phyloP scores from a whole-genome alignment of 805 yeast genomes.

The Candida lessepsii region DNA sequence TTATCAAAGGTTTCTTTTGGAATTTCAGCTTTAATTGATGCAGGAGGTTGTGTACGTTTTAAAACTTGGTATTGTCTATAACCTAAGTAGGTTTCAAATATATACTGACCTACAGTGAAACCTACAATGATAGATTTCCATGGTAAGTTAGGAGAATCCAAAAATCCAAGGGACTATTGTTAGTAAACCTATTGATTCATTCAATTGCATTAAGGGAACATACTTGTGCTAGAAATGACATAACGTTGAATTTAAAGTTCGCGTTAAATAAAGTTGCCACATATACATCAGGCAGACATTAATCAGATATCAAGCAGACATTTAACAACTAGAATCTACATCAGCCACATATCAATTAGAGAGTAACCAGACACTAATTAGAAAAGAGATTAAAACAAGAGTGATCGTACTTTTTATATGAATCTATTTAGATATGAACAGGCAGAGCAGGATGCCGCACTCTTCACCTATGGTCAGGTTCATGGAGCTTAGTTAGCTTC shows the following conservation, averaged over 20 bases:
- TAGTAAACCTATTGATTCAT: too few relatives aligned
- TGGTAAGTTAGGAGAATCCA: slow-evolving; percentile 68
- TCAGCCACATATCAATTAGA: too few relatives aligned
- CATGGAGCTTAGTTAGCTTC: slow-evolving; percentile 48
- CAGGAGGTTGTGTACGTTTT: slow-evolving; percentile 57
- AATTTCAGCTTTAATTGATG: slow-evolving; percentile 63
- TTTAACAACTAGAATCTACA: too few relatives aligned
- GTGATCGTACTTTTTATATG: slow-evolving; percentile 9
- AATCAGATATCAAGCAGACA: too few relatives aligned
- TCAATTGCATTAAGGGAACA: slow-evolving; percentile 4
- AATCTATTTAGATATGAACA: slow-evolving; percentile 8
- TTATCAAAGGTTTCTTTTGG: slow-evolving; percentile 71
- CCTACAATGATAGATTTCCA: slow-evolving; percentile 81
- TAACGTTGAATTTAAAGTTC: neutral
- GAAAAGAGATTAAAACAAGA: neutral
- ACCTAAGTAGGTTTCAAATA: slow-evolving; percentile 71
- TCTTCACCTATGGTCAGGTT: slow-evolving; percentile 2
- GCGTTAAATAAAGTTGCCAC: slow-evolving; percentile 1
- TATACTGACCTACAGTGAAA: slow-evolving; percentile 69
- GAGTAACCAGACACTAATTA: neutral
- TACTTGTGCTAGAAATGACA: slow-evolving; percentile 15
- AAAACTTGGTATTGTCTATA: slow-evolving; percentile 75
- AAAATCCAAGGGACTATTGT: slow-evolving; percentile 44
- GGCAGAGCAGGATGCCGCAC: neutral
- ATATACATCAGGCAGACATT: too few relatives aligned